Percentiles rank a stretch among this genome's conserved stretches.
Conservation (phyloP, 306 rosid species). For the Ziziphus jujuba region DNA sequence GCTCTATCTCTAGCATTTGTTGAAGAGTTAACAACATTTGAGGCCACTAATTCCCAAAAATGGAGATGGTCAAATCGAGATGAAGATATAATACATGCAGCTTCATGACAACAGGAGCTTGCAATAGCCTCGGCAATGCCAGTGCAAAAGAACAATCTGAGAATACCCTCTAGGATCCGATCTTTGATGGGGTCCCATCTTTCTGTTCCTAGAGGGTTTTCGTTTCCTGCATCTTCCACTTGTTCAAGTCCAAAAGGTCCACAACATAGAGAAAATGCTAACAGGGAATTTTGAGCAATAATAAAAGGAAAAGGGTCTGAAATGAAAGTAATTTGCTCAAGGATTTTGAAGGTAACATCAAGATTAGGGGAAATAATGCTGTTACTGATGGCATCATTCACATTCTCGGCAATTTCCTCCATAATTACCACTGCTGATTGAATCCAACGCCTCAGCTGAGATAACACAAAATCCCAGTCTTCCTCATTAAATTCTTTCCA, state of each 20-base stretch:
- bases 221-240: conserved; percentile 43
- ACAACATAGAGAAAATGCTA: conserved; percentile 64
- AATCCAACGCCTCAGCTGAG: conserved; percentile 75
- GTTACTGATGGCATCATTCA: conserved; percentile 50
- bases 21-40: conserved; percentile 64
- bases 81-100: conserved; percentile 64
- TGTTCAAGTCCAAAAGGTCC: conserved; percentile 52
- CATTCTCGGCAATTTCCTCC: conserved; percentile 85
- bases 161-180: conserved; percentile 80
- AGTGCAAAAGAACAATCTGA: conserved; percentile 84
- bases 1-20: conserved; percentile 79
- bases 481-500: conserved; percentile 76
- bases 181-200: conserved; percentile 61
- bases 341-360: conserved; percentile 32
- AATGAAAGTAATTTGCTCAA: conserved; percentile 54
- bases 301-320: conserved; percentile 58
- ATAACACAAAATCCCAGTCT: conserved; percentile 83
- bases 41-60: conserved; percentile 88
- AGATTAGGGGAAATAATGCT: conserved; percentile 38
- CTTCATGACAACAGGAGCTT: conserved; percentile 54
- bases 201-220: conserved; percentile 45
- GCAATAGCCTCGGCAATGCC: conserved; percentile 89
- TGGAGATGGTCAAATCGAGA: conserved; percentile 55
- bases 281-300: conserved; percentile 80
- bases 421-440: conserved; percentile 74